phyloP scores from a whole-genome alignment of 1,284 basidiomycete species.

The Meripilus lineatus region DNA sequence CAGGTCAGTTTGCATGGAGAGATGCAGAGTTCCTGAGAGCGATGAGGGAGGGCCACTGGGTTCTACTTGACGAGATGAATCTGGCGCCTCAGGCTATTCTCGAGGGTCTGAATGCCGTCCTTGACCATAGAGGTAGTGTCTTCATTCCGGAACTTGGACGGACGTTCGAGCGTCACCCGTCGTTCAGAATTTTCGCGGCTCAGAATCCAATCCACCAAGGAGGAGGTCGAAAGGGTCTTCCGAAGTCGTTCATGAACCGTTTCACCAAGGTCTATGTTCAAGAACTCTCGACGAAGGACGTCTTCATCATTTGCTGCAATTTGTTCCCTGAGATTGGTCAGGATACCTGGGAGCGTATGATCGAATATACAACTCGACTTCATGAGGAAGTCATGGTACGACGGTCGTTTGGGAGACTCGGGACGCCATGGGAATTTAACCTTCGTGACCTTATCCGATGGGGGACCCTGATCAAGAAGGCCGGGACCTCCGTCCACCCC shows the following conservation, averaged over 20 bases:
- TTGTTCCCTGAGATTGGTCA: constrained; percentile 65
- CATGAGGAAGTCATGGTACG: constrained; percentile 68
- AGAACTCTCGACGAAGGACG: constrained; percentile 78
- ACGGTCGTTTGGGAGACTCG: constrained; percentile 75
- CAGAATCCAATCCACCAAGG: constrained; percentile 98
- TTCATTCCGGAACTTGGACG: constrained; percentile 95
- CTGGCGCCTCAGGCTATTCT: constrained; percentile 94
- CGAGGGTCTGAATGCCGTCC: constrained; percentile 94
- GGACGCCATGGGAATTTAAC: constrained; percentile 99
- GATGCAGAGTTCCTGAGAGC: constrained; percentile 96
- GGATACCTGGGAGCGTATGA: constrained; percentile 69
- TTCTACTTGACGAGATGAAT: constrained; percentile 98
- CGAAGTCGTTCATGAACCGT: constrained; percentile 96
- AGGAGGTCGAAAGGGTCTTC: constrained; percentile 95
- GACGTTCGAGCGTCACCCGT: constrained; percentile 84
- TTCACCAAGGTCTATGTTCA: constrained; percentile 97
- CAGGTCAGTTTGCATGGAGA: constrained; percentile 96
- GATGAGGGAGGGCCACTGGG: constrained; percentile 93
- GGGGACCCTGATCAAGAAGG: constrained; percentile 57
- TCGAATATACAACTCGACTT: constrained; percentile 76
- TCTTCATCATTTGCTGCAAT: constrained; percentile 75
- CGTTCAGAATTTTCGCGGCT: constrained; percentile 96
- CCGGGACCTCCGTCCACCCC: constrained; percentile 44
- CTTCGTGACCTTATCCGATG: constrained; percentile 93
- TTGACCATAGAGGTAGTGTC: constrained; percentile 95